Conservation (phyloP, 140 eudicot species). For the Bidens hawaiensis region DNA sequence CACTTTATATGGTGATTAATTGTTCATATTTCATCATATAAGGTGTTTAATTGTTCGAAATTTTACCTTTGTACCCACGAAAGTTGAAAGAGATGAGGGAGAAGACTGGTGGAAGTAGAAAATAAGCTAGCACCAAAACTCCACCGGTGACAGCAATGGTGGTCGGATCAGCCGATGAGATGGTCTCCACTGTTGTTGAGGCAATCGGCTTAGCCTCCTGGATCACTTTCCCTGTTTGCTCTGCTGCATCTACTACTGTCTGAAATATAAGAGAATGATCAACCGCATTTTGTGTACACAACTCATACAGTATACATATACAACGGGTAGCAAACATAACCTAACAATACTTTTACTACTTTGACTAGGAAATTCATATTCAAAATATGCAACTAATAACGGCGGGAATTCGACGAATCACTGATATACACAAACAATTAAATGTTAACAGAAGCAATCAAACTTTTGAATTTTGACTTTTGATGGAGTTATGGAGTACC, state of each 20-base stretch:
- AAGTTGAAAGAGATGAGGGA: conserved; percentile 65
- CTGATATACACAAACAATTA: too few relatives aligned
- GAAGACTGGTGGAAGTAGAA: conserved; percentile 78
- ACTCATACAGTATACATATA: too few relatives aligned
- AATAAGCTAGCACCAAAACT: conserved; percentile 60
- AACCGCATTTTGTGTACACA: too few relatives aligned
- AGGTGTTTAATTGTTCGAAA: background rate
- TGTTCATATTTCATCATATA: background rate
- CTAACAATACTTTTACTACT: too few relatives aligned
- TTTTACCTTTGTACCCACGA: conserved; percentile 85
- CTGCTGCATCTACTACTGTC: conserved; percentile 94
- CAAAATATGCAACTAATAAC: too few relatives aligned
- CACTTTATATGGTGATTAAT: too few relatives aligned
- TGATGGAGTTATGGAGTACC: too few relatives aligned
- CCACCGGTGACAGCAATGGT: conserved; percentile 75
- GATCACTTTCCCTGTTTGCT: conserved; percentile 69
- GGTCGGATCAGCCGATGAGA: conserved; percentile 70
- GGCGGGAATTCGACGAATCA: too few relatives aligned
- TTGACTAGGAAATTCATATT: too few relatives aligned
- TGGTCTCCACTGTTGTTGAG: conserved; percentile 66
- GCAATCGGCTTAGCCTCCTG: conserved; percentile 79
- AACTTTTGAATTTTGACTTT: too few relatives aligned
- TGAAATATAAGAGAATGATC: conserved; percentile 24
- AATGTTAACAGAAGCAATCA: too few relatives aligned
- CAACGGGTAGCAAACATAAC: too few relatives aligned